These are phyloP conservation scores for Beauveria bassiana DNA, from an alignment of 2,329 filamentous ascomycete genomes.

Conservation along the genomic window DNA sequence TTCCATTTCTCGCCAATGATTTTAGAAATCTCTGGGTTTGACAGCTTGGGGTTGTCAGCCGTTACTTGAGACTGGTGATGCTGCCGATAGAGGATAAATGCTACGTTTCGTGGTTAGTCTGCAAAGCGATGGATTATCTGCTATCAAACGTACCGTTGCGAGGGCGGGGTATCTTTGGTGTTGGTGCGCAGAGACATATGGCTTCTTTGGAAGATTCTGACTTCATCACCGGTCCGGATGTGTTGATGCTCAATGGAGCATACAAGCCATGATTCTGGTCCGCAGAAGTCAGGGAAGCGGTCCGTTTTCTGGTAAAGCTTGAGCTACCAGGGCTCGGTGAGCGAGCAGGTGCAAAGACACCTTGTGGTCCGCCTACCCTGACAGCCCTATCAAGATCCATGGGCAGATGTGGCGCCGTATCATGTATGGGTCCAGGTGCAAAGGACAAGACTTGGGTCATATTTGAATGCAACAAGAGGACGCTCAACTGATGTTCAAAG, in stretches of 20 bases:
- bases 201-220: constrained; percentile 31
- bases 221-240: constrained; percentile 20
- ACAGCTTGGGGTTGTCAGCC: constrained; percentile 73
- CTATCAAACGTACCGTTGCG: constrained; percentile 45
- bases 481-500: constrained; percentile 1
- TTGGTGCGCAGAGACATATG: constrained; percentile 49
- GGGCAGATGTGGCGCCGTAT: constrained; percentile 16
- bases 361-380: constrained; percentile 11
- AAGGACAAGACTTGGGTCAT: constrained; percentile 21
- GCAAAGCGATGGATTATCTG: background rate
- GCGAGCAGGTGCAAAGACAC: constrained; percentile 11
- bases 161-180: constrained; percentile 50
- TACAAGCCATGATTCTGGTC: constrained; percentile 32
- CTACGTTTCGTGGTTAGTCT: constrained; percentile 37
- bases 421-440: constrained; percentile 18
- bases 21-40: constrained; percentile 95
- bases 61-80: constrained; percentile 81
- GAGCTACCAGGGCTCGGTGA: constrained; percentile 11
- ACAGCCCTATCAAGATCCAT: constrained; percentile 17
- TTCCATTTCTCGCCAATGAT: constrained; percentile 94
- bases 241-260: constrained; percentile 22
- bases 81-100: constrained; percentile 95
- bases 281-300: constrained; percentile 37
- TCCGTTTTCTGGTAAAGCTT: constrained; percentile 31
- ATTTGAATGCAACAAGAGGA: constrained; percentile 10